Evolutionary conservation across 192 early-diverging fungal species (phyloP), one percentile per base, ranked within the genome.

Genomic region (Backusella westeae): DNA sequence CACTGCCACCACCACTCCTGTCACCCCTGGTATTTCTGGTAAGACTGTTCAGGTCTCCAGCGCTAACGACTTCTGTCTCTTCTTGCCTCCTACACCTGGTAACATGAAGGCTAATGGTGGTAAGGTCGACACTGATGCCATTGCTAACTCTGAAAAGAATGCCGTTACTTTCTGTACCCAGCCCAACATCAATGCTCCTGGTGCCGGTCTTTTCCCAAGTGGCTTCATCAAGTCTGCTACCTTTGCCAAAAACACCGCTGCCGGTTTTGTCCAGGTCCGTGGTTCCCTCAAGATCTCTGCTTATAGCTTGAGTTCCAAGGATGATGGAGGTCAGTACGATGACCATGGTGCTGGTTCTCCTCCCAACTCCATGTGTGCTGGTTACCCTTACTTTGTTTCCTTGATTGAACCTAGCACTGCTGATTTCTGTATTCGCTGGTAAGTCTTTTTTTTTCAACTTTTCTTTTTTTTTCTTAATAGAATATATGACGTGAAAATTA

Each of bases 141-240:
- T 89, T 73, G 81, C 86, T 12, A 65, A 59, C 7, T 85, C 73
- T 38, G 88, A 89, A 74, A 77, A 81, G 42, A 26, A 67, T 9
- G 88, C 83, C 52, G 71, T 84, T 4, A 73, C 85, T 36, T 89
- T 89, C 77, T 89, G 88, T 71, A 86, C 85, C 21, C 41, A 59
- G 2, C 44, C 73, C 6, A 69, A 75, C 21, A 6, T 78, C 17
- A 73, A 78, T 69, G 84, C 83, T 52, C 83, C 83, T 34, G 77
- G 75, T 35, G 82, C 86, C 32, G 74, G 70, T 26, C 34, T 81
- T 14, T 81, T 89, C 49, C 77, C 80, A 46, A 7, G 21, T 46
- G 80, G 80, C 5, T 82, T 77, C 26, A 78, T 82, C 26, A 46
- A 34, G 6, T 67, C 76, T 34, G 80, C 77, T 34, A 78, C 74